These are phyloP conservation scores for Suillus placidus DNA, from an alignment of 768 basidiomycete genomes.

Conservation along the genomic window DNA sequence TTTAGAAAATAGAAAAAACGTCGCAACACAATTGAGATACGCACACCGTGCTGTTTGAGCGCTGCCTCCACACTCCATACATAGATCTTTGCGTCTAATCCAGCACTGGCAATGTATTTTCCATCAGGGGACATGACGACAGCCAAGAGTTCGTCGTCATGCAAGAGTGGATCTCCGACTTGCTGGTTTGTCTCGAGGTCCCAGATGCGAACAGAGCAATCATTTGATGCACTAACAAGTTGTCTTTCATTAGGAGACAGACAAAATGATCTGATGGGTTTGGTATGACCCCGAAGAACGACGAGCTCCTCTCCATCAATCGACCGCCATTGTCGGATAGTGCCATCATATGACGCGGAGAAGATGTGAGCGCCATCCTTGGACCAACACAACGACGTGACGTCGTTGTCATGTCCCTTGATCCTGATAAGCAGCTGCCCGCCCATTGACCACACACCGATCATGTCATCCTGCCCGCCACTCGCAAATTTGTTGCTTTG, in stretches of 20 bases:
- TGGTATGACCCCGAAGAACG: not conserved
- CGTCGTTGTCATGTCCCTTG: not conserved
- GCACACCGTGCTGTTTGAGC: not conserved
- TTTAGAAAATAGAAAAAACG: not conserved
- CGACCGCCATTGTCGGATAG: not conserved
- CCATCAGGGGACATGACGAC: conserved; percentile 82
- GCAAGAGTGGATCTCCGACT: conserved; percentile 53
- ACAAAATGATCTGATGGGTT: not conserved
- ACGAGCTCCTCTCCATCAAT: not conserved
- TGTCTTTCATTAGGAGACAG: not conserved
- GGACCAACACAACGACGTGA: not conserved
- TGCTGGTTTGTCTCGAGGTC: not conserved
- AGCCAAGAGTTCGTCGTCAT: conserved; percentile 77
- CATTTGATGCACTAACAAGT: not conserved
- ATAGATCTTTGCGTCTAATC: conserved; percentile 72
- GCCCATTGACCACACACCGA: not conserved
- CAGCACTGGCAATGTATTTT: conserved; percentile 77
- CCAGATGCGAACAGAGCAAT: conserved; percentile 1
- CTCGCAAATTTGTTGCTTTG: not conserved
- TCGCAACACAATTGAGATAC: not conserved
- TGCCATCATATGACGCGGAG: not conserved
- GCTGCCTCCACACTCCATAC: conserved; percentile 71
- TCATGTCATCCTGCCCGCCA: not conserved
- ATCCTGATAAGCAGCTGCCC: not conserved
- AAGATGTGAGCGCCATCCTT: not conserved